Percentiles rank a stretch among this genome's conserved stretches.
Evolutionary conservation across 768 basidiomycete genomes (phyloP).

Genomic region (Rhodotorula babjevae): DNA sequence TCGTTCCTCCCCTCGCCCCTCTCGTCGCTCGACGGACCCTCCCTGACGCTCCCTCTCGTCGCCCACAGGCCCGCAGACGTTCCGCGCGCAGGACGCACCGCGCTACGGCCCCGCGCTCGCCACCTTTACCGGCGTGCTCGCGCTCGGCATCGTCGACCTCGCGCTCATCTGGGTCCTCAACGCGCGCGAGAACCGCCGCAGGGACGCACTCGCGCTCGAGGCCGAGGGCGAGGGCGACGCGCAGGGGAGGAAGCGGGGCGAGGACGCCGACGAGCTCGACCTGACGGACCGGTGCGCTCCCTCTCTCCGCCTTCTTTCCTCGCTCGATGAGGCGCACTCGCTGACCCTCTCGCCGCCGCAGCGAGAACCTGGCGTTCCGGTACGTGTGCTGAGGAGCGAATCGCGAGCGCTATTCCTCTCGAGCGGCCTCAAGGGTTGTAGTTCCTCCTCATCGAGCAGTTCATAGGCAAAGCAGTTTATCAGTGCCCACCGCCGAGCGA

Average conservation of each 20-base stretch:
- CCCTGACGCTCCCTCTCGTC: no score
- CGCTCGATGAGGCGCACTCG: not conserved
- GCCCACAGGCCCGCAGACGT: slow-evolving; percentile 1
- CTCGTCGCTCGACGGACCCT: no score
- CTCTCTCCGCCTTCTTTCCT: not conserved
- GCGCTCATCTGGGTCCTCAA: slow-evolving; percentile 4
- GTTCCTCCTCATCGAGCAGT: no score
- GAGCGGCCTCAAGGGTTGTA: no score
- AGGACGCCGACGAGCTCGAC: slow-evolving; percentile 9
- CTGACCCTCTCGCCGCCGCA: not conserved
- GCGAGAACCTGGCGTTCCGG: slow-evolving; percentile 6
- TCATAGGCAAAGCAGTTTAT: no score
- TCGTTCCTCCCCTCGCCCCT: no score
- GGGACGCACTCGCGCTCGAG: not conserved
- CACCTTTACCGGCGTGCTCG: not conserved
- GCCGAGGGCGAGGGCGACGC: not conserved
- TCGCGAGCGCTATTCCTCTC: no score
- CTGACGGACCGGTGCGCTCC: slow-evolving; percentile 1
- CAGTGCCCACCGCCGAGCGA: no score
- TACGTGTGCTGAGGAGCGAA: not conserved
- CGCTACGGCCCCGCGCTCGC: slow-evolving; percentile 7
- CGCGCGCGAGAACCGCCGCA: slow-evolving; percentile 6
- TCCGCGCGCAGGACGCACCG: slow-evolving; percentile 4
- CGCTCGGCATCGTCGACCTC: not conserved
- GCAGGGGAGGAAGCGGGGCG: not conserved